A percentile compares a stretch with the other conserved stretches of the same genome.
Evolutionary conservation across 768 basidiomycete species (phyloP).

Genomic region (Boletus tylopilopsis): DNA sequence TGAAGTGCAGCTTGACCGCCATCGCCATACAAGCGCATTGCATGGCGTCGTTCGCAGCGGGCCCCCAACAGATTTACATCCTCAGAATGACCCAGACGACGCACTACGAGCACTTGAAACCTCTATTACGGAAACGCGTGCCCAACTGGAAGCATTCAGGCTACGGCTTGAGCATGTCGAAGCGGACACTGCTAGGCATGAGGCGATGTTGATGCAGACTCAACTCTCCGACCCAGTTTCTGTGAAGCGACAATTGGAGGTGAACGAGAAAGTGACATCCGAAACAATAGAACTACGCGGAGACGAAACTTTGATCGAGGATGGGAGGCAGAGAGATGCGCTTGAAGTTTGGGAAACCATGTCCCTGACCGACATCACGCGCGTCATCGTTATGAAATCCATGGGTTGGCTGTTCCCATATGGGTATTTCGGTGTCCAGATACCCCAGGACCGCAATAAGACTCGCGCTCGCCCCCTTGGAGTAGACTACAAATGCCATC

Average conservation of each 20-base stretch:
- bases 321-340: background rate
- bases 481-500: background rate
- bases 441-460: background rate
- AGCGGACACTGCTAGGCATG: conserved; percentile 16
- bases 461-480: background rate
- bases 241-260: conserved; percentile 1
- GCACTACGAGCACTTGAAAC: conserved; percentile 18
- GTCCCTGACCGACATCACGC: conserved; percentile 9
- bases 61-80: background rate
- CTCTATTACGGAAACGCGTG: conserved; percentile 24
- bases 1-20: background rate
- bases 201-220: conserved; percentile 3
- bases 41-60: background rate
- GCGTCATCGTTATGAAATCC: conserved; percentile 14
- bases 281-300: background rate
- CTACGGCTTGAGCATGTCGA: conserved; percentile 29
- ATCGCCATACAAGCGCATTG: background rate
- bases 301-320: background rate
- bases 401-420: conserved; percentile 25
- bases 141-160: conserved; percentile 23
- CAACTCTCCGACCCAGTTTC: background rate
- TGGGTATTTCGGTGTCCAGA: background rate
- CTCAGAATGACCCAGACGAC: conserved; percentile 3
- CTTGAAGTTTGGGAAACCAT: conserved; percentile 3
- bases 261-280: background rate